A percentile compares a stretch with the other conserved stretches of the same genome.
Evolutionary conservation across 1,139 yeast species (phyloP).

Genomic region (Yamadazyma kanchanaburiensis): DNA sequence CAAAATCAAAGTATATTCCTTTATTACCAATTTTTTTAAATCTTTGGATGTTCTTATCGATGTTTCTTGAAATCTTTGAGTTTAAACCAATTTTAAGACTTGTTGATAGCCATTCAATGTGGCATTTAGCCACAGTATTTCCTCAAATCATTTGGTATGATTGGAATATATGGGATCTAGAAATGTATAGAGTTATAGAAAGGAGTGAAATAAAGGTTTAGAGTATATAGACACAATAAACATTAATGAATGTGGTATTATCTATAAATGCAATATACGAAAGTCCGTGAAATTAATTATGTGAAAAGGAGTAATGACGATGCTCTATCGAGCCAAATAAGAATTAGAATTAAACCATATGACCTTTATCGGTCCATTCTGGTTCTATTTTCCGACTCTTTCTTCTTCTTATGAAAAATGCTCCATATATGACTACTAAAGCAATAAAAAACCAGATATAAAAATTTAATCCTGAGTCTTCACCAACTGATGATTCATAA

Average conservation of each 20-base stretch:
- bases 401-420: conserved; percentile 3
- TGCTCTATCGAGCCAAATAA: too few relatives aligned
- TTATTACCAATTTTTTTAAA: conserved; percentile 35
- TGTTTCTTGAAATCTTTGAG: conserved; percentile 38
- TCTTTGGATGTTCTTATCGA: conserved; percentile 30
- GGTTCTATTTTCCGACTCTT: background rate
- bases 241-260: too few relatives aligned
- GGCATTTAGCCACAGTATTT: conserved; percentile 44
- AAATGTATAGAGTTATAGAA: too few relatives aligned
- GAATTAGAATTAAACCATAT: conserved; percentile 6
- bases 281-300: too few relatives aligned
- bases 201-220: too few relatives aligned
- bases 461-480: conserved; percentile 1
- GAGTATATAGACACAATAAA: too few relatives aligned
- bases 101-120: conserved; percentile 41
- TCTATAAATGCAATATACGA: too few relatives aligned
- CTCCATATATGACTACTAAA: conserved; percentile 3
- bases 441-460: conserved; percentile 4
- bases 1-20: conserved; percentile 30
- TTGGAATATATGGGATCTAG: conserved; percentile 51
- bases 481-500: conserved; percentile 8
- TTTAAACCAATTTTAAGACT: conserved; percentile 31
- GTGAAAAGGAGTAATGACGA: too few relatives aligned
- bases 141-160: conserved; percentile 46
- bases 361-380: conserved; percentile 5